phyloP scores from a whole-genome alignment of 805 yeast species.

The Blastobotrys chiropterorum region DNA sequence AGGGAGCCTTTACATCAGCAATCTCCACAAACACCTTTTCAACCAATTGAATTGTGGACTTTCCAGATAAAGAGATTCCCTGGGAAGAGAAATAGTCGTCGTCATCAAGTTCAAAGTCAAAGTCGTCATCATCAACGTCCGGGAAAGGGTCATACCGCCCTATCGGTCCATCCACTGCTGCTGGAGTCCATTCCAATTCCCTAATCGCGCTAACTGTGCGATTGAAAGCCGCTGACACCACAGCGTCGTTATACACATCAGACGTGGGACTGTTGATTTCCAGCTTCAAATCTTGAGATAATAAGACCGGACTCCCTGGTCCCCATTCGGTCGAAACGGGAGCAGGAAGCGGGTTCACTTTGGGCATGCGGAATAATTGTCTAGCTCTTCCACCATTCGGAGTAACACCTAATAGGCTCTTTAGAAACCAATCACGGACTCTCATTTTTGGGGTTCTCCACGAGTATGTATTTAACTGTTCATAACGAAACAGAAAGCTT shows the following conservation, averaged over 20 bases:
- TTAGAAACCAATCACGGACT: background rate
- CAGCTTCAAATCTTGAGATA: background rate
- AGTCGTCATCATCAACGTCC: background rate
- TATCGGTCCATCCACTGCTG: conserved; percentile 27
- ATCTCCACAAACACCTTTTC: conserved; percentile 16
- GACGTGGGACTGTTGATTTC: background rate
- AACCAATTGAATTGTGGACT: conserved; percentile 1
- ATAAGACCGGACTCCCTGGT: background rate
- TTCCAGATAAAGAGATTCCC: background rate
- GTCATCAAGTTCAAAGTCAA: background rate
- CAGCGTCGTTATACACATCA: conserved; percentile 1
- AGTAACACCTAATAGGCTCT: background rate
- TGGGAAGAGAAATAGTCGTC: background rate
- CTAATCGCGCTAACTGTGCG: conserved; percentile 22
- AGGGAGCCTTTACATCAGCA: conserved; percentile 25
- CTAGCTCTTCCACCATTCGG: background rate
- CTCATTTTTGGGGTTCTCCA: too few species aligned
- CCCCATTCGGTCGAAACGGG: conserved; percentile 18
- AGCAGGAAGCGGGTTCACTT: conserved; percentile 20
- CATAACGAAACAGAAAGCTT: background rate
- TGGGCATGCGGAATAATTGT: background rate
- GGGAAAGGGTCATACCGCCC: conserved; percentile 20
- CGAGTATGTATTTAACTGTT: too few species aligned
- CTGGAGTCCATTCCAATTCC: conserved; percentile 33
- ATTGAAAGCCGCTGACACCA: conserved; percentile 27